Conservation (phyloP, 148 eudicot genomes). For the Fallopia convolvulus region DNA sequence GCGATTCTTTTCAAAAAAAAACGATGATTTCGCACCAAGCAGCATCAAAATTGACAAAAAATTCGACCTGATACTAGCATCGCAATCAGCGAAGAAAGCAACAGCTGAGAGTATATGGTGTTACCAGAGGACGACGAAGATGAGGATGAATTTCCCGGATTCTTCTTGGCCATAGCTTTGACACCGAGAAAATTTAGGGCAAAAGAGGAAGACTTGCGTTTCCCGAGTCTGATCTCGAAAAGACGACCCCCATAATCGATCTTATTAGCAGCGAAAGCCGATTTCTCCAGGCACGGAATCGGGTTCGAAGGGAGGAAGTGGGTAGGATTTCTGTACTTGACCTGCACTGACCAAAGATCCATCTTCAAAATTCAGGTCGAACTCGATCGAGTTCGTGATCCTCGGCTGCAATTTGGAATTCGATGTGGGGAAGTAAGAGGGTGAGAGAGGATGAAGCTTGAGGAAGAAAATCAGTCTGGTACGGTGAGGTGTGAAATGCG, state of each 20-base stretch:
- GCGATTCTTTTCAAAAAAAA: not conserved
- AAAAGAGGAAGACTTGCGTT: constrained; percentile 16
- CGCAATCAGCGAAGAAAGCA: not conserved
- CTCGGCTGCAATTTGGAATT: not conserved
- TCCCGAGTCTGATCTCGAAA: constrained; percentile 35
- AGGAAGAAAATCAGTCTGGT: constrained; percentile 6
- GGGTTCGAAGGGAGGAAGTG: constrained; percentile 30
- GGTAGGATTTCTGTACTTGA: constrained; percentile 33
- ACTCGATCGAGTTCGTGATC: not conserved
- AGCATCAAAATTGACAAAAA: not conserved
- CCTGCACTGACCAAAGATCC: constrained; percentile 74
- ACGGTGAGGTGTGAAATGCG: constrained; percentile 12
- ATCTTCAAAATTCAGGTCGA: constrained; percentile 18
- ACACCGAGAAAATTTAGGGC: constrained; percentile 23
- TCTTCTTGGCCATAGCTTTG: constrained; percentile 52
- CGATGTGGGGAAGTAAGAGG: not conserved
- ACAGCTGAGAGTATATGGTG: not conserved
- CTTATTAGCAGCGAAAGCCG: constrained; percentile 20
- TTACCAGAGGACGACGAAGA: constrained; percentile 50
- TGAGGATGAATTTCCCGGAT: constrained; percentile 44
- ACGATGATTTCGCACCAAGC: not conserved
- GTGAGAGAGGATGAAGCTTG: not conserved
- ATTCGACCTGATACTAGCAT: constrained; percentile 2
- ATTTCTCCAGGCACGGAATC: constrained; percentile 19
- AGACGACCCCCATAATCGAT: constrained; percentile 22